phyloP scores from a whole-genome alignment of 495 filamentous ascomycete genomes.

The Staphylotrichum tortipilum region DNA sequence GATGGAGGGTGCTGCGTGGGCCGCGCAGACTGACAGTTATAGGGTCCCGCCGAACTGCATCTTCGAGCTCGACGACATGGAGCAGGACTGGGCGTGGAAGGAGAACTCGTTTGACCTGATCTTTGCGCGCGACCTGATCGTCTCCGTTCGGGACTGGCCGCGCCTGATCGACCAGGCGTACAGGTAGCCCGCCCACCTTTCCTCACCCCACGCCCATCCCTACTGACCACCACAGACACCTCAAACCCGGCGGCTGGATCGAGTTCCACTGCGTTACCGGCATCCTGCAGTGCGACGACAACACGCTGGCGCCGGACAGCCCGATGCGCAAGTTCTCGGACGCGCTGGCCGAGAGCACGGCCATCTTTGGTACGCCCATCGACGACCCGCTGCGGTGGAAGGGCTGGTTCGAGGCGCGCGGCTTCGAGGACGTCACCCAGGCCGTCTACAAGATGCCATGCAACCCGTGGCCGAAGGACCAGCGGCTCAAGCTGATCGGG shows the following conservation, averaged over 20 bases:
- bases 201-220: neutral
- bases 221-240: conserved; percentile 12
- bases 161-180: conserved; percentile 16
- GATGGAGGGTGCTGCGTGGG: neutral
- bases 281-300: conserved; percentile 25
- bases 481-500: conserved; percentile 41
- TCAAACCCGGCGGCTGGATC: conserved; percentile 41
- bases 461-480: conserved; percentile 45
- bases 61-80: conserved; percentile 52
- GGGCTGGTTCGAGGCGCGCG: conserved; percentile 26
- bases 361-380: conserved; percentile 15
- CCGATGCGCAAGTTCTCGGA: conserved; percentile 15
- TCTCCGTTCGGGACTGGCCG: conserved; percentile 1
- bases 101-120: conserved; percentile 55
- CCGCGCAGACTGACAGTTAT: neutral
- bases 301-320: conserved; percentile 13
- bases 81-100: conserved; percentile 45
- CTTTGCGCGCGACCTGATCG: conserved; percentile 32
- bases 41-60: conserved; percentile 32
- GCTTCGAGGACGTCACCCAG: conserved; percentile 41
- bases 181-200: neutral
- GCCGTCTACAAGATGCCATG: conserved; percentile 40
- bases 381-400: conserved; percentile 31
- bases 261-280: conserved; percentile 36
- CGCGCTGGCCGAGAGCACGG: conserved; percentile 13